These are phyloP conservation scores for Prunus armeniaca DNA, from an alignment of 306 rosid genomes.

Conservation along the genomic window DNA sequence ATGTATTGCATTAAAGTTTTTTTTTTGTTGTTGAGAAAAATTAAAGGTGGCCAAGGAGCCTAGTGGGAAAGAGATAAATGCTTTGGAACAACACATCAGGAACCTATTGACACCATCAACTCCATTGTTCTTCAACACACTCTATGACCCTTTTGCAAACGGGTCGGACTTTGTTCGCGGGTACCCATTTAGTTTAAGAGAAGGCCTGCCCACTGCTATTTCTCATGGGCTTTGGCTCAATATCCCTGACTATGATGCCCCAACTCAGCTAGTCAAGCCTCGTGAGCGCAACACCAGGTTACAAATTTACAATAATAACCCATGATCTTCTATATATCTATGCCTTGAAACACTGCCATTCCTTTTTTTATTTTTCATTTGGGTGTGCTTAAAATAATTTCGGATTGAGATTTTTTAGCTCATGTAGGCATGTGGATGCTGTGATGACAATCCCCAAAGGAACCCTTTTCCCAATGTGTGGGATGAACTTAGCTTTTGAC, in stretches of 20 bases:
- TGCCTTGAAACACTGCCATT: background rate
- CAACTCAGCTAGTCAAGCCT: conserved; percentile 49
- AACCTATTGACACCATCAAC: conserved; percentile 44
- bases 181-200: conserved; percentile 69
- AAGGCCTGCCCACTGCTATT: conserved; percentile 68
- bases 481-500: conserved; percentile 50
- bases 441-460: conserved; percentile 49
- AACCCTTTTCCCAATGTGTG: conserved; percentile 49
- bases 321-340: background rate
- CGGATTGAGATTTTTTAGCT: conserved; percentile 6
- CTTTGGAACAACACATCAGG: conserved; percentile 41
- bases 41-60: conserved; percentile 49
- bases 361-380: background rate
- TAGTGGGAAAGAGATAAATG: conserved; percentile 39
- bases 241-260: conserved; percentile 67
- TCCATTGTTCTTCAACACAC: conserved; percentile 42
- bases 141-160: conserved; percentile 40
- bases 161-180: conserved; percentile 68
- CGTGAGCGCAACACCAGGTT: conserved; percentile 50
- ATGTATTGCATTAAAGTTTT: background rate
- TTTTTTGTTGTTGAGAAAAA: background rate
- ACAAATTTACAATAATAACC: background rate
- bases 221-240: conserved; percentile 79
- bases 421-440: conserved; percentile 37
- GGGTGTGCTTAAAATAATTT: background rate